Conservation (phyloP, 495 filamentous ascomycete genomes). For the Extremus antarcticus region DNA sequence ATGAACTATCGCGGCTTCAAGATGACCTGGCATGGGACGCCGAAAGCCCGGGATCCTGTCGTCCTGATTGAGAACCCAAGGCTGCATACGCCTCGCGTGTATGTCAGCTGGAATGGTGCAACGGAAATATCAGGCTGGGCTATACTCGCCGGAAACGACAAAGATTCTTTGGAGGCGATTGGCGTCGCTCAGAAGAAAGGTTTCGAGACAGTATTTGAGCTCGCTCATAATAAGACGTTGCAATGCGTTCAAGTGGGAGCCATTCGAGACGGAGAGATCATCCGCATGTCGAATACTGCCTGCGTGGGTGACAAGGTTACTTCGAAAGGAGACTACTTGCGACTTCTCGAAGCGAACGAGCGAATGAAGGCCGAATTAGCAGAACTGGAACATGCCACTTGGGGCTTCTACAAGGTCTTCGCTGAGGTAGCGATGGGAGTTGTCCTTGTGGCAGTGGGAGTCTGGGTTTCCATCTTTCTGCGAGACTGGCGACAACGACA, state of each 20-base stretch:
- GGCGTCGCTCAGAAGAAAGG: slow-evolving; percentile 4
- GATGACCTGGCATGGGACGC: slow-evolving; percentile 14
- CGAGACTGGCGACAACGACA: neutral
- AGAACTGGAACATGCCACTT: neutral
- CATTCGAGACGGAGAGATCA: neutral
- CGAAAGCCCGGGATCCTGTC: slow-evolving; percentile 2
- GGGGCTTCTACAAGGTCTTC: neutral
- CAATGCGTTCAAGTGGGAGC: neutral
- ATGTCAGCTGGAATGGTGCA: slow-evolving; percentile 14
- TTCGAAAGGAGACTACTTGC: neutral
- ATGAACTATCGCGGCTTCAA: slow-evolving; percentile 16
- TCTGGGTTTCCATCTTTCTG: neutral
- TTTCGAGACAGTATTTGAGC: slow-evolving; percentile 7
- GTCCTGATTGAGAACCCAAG: slow-evolving; percentile 1
- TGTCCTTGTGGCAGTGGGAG: neutral
- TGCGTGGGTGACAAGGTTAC: neutral
- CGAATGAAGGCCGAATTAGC: neutral
- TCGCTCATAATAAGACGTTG: neutral
- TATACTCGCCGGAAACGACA: neutral
- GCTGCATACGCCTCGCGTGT: neutral
- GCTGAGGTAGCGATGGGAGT: neutral
- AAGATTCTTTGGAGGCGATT: neutral
- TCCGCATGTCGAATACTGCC: neutral
- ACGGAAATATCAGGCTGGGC: slow-evolving; percentile 4
- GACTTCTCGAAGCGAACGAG: neutral